These are phyloP conservation scores for Fallopia convolvulus DNA, from an alignment of 148 eudicot species.

Conservation along the genomic window DNA sequence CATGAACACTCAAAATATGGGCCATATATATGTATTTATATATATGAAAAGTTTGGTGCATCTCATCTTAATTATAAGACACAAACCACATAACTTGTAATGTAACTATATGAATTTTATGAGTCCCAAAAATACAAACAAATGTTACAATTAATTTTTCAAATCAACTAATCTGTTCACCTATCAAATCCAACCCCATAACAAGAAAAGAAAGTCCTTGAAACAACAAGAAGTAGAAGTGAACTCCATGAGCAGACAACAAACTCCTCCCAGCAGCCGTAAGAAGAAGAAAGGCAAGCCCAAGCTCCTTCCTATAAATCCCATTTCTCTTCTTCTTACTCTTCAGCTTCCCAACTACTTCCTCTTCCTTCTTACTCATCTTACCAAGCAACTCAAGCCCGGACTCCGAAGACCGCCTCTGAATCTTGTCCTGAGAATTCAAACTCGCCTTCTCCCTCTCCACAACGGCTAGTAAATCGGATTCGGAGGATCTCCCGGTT, in stretches of 20 bases:
- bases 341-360: background rate
- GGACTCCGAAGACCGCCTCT: conserved; percentile 44
- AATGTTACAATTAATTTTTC: background rate
- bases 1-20: background rate
- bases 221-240: conserved; percentile 57
- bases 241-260: conserved; percentile 50
- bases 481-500: conserved; percentile 56
- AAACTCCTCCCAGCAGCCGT: conserved; percentile 58
- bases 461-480: conserved; percentile 41
- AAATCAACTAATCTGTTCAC: conserved; percentile 48
- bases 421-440: conserved; percentile 34
- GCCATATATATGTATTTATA: too few species aligned
- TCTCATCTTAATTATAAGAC: background rate
- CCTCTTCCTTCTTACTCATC: conserved; percentile 8
- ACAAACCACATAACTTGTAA: background rate
- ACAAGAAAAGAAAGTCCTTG: conserved; percentile 54
- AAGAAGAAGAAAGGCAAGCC: conserved; percentile 48
- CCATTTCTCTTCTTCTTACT: conserved; percentile 34
- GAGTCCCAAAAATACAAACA: background rate
- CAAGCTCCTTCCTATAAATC: conserved; percentile 45
- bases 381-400: conserved; percentile 40
- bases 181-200: conserved; percentile 55
- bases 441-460: conserved; percentile 35
- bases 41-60: too few species aligned
- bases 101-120: background rate